Conservation (phyloP, 768 basidiomycete genomes). For the Kwoniella botswanensis region DNA sequence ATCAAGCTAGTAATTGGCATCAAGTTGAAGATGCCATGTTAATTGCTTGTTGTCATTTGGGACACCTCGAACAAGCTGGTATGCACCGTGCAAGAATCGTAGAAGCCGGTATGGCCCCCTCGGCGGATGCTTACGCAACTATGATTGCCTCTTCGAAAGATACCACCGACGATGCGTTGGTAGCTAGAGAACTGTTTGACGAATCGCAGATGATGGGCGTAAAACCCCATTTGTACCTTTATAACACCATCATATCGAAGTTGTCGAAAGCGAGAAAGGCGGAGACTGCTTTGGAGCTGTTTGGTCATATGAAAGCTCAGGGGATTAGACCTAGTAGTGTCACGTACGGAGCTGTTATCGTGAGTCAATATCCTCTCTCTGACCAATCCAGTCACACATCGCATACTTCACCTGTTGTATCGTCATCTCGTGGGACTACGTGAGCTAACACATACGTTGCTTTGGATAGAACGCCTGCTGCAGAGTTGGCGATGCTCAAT, state of each 20-base stretch:
- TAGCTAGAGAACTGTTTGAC: constrained; percentile 80
- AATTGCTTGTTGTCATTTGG: constrained; percentile 78
- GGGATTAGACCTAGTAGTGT: constrained; percentile 75
- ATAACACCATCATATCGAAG: constrained; percentile 97
- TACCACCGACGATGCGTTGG: constrained; percentile 91
- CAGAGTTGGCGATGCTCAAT: constrained; percentile 81
- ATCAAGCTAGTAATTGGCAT: constrained; percentile 71
- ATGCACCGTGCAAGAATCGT: constrained; percentile 78
- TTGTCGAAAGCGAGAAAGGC: constrained; percentile 92
- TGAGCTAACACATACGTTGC: constrained; percentile 54
- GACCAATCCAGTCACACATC: no score
- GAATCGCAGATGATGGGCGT: constrained; percentile 76
- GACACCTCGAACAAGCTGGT: constrained; percentile 78
- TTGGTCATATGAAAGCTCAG: constrained; percentile 78
- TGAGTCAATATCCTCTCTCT: constrained; percentile 36
- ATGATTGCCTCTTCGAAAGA: constrained; percentile 86
- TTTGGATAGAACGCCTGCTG: constrained; percentile 71
- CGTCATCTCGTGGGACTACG: neutral
- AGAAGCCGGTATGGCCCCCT: constrained; percentile 75
- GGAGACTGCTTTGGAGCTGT: constrained; percentile 82
- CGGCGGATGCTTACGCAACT: constrained; percentile 88
- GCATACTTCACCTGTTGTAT: no score
- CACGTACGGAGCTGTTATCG: constrained; percentile 91
- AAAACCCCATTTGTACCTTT: constrained; percentile 80
- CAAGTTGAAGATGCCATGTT: constrained; percentile 87